These are phyloP conservation scores for Eudorina sp. DNA, from an alignment of 139 green algal species.

Conservation along the genomic window DNA sequence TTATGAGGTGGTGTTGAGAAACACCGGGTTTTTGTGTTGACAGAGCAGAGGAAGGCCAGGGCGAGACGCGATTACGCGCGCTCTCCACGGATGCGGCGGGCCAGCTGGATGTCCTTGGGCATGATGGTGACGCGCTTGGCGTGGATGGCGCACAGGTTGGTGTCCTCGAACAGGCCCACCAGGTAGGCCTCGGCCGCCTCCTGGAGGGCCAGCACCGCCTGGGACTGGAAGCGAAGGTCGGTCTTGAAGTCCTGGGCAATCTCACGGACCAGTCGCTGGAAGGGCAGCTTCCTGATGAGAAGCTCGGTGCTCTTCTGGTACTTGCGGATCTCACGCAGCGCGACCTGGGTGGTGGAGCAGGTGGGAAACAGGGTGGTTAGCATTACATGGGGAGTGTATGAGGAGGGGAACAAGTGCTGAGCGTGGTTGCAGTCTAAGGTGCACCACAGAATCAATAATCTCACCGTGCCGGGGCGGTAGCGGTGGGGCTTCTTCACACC, in stretches of 20 bases:
- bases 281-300: slow-evolving; percentile 97
- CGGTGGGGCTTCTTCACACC: slow-evolving; percentile 94
- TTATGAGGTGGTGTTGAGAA: background rate
- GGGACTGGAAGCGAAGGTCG: slow-evolving; percentile 95
- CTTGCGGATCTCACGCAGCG: slow-evolving; percentile 94
- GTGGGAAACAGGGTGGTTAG: no score
- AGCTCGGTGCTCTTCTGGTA: slow-evolving; percentile 97
- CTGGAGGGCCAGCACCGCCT: slow-evolving; percentile 90
- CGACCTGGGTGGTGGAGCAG: no score
- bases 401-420: no score
- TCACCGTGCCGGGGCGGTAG: slow-evolving; percentile 78
- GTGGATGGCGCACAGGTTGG: slow-evolving; percentile 92
- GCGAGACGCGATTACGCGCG: no score
- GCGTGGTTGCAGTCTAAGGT: no score
- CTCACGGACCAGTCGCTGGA: slow-evolving; percentile 98
- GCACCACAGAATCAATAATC: no score
- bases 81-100: no score
- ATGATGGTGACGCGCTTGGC: slow-evolving; percentile 91
- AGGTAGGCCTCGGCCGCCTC: slow-evolving; percentile 96
- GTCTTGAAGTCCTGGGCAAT: slow-evolving; percentile 99
- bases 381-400: no score
- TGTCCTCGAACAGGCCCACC: slow-evolving; percentile 97
- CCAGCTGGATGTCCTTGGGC: slow-evolving; percentile 78
- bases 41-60: no score
- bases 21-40: background rate